A percentile compares a stretch with the other conserved stretches of the same genome.
Evolutionary conservation across 2,329 filamentous ascomycete genomes (phyloP).

Genomic region (Claviceps monticola): DNA sequence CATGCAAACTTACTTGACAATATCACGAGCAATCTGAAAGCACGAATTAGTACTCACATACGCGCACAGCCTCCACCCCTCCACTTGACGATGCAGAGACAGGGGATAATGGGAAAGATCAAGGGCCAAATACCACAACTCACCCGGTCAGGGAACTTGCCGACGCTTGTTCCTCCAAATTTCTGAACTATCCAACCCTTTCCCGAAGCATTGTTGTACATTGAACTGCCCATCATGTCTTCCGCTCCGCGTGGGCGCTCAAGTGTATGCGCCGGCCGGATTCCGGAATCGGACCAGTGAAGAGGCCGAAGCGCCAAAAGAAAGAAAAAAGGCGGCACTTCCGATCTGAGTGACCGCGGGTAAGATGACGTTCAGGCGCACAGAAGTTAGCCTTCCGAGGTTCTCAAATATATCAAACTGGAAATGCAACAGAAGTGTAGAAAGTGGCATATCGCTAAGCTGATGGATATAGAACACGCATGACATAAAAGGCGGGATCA

Average conservation of each 20-base stretch:
- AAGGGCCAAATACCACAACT: constrained; percentile 10
- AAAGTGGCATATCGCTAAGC: no score
- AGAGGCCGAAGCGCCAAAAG: background rate
- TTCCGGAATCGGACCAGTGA: background rate
- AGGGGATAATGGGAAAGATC: background rate
- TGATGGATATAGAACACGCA: no score
- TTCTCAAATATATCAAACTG: no score
- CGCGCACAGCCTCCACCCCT: background rate
- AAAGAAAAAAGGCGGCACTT: background rate
- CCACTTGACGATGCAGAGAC: background rate
- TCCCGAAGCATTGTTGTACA: constrained; percentile 21
- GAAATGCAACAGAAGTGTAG: no score
- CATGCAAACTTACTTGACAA: constrained; percentile 24
- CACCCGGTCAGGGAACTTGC: constrained; percentile 72
- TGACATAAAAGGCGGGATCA: no score
- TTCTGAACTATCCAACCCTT: constrained; percentile 80
- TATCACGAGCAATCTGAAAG: constrained; percentile 27
- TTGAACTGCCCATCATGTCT: constrained; percentile 19
- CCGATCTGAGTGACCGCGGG: no score
- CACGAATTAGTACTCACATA: background rate
- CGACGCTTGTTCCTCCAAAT: constrained; percentile 89
- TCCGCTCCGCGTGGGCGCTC: background rate
- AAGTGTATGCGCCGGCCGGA: background rate
- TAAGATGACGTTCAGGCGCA: no score
- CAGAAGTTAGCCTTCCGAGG: no score